A percentile compares a stretch with the other conserved stretches of the same genome.
phyloP scores from a whole-genome alignment of 257 asterid species.

The Solanum sitiens region DNA sequence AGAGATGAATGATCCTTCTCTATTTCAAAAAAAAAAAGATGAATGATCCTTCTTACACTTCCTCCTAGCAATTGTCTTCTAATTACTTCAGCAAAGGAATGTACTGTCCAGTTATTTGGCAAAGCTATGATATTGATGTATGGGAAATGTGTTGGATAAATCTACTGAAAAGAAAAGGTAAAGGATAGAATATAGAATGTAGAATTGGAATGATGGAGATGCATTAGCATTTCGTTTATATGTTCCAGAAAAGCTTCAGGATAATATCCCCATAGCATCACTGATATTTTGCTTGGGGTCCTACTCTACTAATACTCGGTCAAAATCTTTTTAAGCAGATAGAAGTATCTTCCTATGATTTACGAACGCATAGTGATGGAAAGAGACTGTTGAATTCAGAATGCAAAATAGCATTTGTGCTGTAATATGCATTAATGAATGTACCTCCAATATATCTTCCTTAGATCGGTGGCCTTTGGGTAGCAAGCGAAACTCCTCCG shows the following conservation, averaged over 20 bases:
- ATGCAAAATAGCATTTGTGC: not conserved
- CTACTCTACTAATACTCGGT: not conserved
- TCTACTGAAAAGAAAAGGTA: not conserved
- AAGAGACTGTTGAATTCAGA: not conserved
- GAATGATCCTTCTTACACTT: not conserved
- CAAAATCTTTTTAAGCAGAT: not conserved
- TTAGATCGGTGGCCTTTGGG: constrained; percentile 33
- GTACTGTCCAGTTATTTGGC: not conserved
- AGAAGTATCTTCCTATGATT: not conserved
- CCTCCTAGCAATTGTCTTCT: not conserved
- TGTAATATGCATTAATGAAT: not conserved
- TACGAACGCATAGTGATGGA: not conserved
- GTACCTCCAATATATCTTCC: constrained; percentile 43
- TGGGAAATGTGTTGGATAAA: not conserved
- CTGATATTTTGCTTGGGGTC: not conserved
- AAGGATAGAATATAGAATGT: not conserved
- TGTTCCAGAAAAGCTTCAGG: not conserved
- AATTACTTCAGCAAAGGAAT: not conserved
- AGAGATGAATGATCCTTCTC: not conserved
- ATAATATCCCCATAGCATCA: not conserved
- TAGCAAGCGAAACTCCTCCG: constrained; percentile 40
- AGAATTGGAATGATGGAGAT: not conserved
- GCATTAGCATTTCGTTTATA: not conserved
- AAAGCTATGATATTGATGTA: not conserved
- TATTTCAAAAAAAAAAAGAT: not conserved